Evolutionary conservation across 2,329 filamentous ascomycete species (phyloP).

Genomic region (Hypoxylon sp.): DNA sequence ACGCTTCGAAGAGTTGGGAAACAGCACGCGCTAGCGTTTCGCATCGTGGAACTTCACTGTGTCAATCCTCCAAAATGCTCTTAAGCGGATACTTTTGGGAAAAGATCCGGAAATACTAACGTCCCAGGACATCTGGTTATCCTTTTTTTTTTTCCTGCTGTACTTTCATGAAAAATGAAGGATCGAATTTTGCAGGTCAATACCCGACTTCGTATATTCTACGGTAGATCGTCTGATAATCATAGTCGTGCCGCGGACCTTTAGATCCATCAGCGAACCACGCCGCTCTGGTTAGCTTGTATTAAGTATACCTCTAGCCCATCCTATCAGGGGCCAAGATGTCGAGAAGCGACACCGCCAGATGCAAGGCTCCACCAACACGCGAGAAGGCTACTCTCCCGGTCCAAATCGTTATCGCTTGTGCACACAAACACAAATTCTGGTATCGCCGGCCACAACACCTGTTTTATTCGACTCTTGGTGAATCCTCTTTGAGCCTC

Average conservation of each 20-base stretch:
- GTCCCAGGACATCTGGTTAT: constrained; percentile 22
- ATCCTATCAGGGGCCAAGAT: constrained; percentile 28
- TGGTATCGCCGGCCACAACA: constrained; percentile 4
- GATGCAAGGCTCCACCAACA: constrained; percentile 36
- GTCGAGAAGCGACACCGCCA: constrained; percentile 41
- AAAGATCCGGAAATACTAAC: constrained; percentile 24
- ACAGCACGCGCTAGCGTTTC: constrained; percentile 44
- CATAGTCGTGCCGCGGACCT: constrained; percentile 41
- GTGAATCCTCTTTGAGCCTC: constrained; percentile 2
- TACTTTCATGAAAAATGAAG: constrained; percentile 42
- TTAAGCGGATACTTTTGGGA: constrained; percentile 32
- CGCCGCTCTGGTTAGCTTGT: constrained; percentile 32
- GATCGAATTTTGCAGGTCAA: constrained; percentile 36
- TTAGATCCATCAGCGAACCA: constrained; percentile 37
- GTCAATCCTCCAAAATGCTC: constrained; percentile 18
- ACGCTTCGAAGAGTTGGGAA: constrained; percentile 27
- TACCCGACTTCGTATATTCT: constrained; percentile 34
- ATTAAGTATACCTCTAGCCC: constrained; percentile 11
- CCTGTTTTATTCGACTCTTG: constrained; percentile 3
- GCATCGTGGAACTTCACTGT: constrained; percentile 37
- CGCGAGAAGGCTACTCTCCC: constrained; percentile 33
- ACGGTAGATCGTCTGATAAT: constrained; percentile 40
- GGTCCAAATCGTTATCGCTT: constrained; percentile 28
- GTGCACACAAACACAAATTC: constrained; percentile 17
- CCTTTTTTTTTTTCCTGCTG: constrained; percentile 7